Evolutionary conservation across 2,329 filamentous ascomycete genomes (phyloP).

Genomic region (Pseudogymnoascus sp.): DNA sequence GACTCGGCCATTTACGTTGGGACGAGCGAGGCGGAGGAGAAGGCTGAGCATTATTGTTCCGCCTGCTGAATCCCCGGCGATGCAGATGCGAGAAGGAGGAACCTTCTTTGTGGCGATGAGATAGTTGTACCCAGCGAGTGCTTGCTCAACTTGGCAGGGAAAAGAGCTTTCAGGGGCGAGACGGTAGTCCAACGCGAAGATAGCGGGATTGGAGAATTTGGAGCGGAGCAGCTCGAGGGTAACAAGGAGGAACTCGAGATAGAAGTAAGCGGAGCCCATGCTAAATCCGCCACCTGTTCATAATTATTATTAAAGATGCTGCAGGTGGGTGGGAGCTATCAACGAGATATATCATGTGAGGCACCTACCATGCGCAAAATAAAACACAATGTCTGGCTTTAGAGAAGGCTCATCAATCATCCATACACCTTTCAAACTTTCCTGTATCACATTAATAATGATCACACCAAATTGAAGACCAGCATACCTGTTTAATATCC

Average conservation of each 20-base stretch:
- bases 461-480: constrained; percentile 10
- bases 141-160: constrained; percentile 66
- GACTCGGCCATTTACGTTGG: not conserved
- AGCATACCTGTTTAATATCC: constrained; percentile 47
- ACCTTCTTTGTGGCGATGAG: constrained; percentile 49
- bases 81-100: constrained; percentile 56
- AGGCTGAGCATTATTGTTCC: constrained; percentile 67
- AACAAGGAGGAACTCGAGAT: constrained; percentile 72
- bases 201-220: constrained; percentile 68
- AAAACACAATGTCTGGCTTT: constrained; percentile 69
- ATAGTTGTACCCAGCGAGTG: constrained; percentile 63
- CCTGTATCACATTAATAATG: constrained; percentile 26
- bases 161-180: constrained; percentile 68
- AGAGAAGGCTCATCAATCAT: constrained; percentile 53
- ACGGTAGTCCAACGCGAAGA: constrained; percentile 75
- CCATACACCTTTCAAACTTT: constrained; percentile 59
- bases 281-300: constrained; percentile 68
- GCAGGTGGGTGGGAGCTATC: not conserved
- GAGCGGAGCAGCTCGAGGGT: constrained; percentile 59
- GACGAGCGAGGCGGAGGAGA: constrained; percentile 53
- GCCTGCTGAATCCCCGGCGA: constrained; percentile 75
- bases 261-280: constrained; percentile 78
- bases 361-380: constrained; percentile 68
- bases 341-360: not conserved
- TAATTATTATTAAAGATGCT: not conserved